phyloP scores from a whole-genome alignment of 345 rosid genomes.

The Euclidium syriacum region DNA sequence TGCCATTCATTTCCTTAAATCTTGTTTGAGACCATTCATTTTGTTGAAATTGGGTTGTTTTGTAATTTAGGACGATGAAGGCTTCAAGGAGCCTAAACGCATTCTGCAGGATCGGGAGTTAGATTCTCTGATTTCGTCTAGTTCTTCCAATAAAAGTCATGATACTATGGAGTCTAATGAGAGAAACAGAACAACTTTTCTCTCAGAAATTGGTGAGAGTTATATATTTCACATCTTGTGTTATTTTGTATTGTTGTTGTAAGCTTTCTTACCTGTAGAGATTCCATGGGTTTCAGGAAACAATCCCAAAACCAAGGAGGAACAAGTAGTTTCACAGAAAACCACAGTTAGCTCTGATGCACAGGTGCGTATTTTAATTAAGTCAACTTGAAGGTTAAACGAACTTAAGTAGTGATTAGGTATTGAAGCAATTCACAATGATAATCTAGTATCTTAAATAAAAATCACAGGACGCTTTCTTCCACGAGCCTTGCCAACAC shows the following conservation, averaged over 20 bases:
- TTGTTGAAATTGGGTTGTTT: slow-evolving; percentile 14
- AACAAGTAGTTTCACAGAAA: slow-evolving; percentile 29
- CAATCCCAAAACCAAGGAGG: slow-evolving; percentile 29
- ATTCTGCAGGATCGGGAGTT: slow-evolving; percentile 47
- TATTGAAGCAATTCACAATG: slow-evolving; percentile 1
- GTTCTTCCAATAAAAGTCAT: slow-evolving; percentile 22
- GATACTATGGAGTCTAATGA: slow-evolving; percentile 26
- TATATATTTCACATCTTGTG: background rate
- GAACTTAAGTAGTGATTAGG: slow-evolving; percentile 7
- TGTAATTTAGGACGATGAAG: slow-evolving; percentile 50
- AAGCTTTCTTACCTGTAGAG: slow-evolving; percentile 16
- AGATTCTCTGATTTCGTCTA: slow-evolving; percentile 31
- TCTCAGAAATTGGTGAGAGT: slow-evolving; percentile 37
- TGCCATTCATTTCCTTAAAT: background rate
- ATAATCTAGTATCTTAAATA: background rate
- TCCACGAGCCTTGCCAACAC: background rate
- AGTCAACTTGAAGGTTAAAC: background rate
- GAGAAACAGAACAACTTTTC: slow-evolving; percentile 18
- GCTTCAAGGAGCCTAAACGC: slow-evolving; percentile 55
- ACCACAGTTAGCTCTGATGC: slow-evolving; percentile 25
- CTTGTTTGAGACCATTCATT: background rate
- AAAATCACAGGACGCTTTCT: background rate
- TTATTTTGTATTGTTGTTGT: background rate
- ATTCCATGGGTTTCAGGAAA: slow-evolving; percentile 40
- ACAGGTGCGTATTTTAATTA: slow-evolving; percentile 32